Conservation (phyloP, 805 yeast species). For the Millerozyma acaciae region DNA sequence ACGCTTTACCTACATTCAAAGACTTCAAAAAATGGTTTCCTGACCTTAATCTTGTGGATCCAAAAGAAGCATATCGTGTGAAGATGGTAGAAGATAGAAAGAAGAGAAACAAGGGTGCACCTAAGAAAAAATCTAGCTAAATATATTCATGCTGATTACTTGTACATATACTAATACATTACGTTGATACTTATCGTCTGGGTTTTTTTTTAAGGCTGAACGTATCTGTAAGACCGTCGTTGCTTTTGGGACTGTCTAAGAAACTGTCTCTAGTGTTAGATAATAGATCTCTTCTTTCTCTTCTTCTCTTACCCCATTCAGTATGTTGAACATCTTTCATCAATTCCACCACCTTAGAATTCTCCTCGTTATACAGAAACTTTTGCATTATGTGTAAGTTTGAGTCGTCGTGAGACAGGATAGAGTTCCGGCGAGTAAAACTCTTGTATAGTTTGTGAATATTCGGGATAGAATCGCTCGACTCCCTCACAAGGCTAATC, state of each 20-base stretch:
- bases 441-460: too few species aligned
- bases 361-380: constrained; percentile 10
- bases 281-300: constrained; percentile 7
- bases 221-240: constrained; percentile 27
- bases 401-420: too few species aligned
- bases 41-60: constrained; percentile 53
- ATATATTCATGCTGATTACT: background rate
- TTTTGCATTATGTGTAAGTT: constrained; percentile 7
- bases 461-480: too few species aligned
- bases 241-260: constrained; percentile 4
- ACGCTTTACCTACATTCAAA: constrained; percentile 60
- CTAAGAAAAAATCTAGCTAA: constrained; percentile 54
- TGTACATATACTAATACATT: constrained; percentile 3
- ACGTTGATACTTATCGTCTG: constrained; percentile 3
- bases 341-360: constrained; percentile 9
- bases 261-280: constrained; percentile 3
- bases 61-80: constrained; percentile 66
- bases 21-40: constrained; percentile 55
- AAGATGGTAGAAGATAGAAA: constrained; percentile 60
- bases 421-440: too few species aligned
- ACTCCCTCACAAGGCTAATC: too few species aligned
- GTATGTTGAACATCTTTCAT: constrained; percentile 11
- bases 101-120: constrained; percentile 88
- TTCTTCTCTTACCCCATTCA: constrained; percentile 7
- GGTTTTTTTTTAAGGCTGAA: constrained; percentile 16